Conservation (phyloP, 495 filamentous ascomycete species). For the Corynascus novoguineensis region DNA sequence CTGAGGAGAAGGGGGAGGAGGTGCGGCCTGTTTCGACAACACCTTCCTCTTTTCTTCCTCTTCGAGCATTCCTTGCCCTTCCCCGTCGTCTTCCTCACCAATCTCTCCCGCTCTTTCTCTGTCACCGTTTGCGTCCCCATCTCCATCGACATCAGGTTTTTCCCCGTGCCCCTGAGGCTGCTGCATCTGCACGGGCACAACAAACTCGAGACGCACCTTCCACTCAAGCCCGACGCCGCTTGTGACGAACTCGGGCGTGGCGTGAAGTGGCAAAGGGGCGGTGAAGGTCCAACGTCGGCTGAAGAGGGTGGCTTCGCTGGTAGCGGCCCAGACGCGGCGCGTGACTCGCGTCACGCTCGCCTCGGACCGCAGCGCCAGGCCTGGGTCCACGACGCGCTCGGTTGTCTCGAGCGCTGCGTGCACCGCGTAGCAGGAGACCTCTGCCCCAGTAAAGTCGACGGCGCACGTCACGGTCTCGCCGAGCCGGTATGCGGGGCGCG, state of each 20-base stretch:
- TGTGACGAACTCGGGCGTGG: slow-evolving; percentile 85
- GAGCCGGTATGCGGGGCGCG: slow-evolving; percentile 84
- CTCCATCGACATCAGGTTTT: not conserved
- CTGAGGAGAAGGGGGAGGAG: not conserved
- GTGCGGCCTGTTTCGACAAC: not conserved
- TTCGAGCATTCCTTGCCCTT: not conserved
- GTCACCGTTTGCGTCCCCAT: slow-evolving; percentile 1
- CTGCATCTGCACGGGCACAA: slow-evolving; percentile 47
- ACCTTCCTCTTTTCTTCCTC: not conserved
- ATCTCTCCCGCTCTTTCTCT: slow-evolving; percentile 4
- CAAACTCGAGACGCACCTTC: slow-evolving; percentile 85
- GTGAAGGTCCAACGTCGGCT: slow-evolving; percentile 71
- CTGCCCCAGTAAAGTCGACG: slow-evolving; percentile 70
- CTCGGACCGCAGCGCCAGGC: slow-evolving; percentile 75
- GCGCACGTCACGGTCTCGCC: slow-evolving; percentile 79
- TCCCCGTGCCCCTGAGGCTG: slow-evolving; percentile 5
- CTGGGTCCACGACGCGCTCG: slow-evolving; percentile 70
- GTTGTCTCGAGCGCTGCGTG: slow-evolving; percentile 70
- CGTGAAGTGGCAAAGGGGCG: slow-evolving; percentile 70
- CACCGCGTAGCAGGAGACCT: slow-evolving; percentile 74
- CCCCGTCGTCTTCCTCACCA: not conserved
- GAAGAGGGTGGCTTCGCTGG: slow-evolving; percentile 75
- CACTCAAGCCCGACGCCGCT: slow-evolving; percentile 79
- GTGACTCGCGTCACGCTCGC: slow-evolving; percentile 82
- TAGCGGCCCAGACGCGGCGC: slow-evolving; percentile 66